phyloP scores from a whole-genome alignment of 164 flowering plant species.

The Vitis rupestris region DNA sequence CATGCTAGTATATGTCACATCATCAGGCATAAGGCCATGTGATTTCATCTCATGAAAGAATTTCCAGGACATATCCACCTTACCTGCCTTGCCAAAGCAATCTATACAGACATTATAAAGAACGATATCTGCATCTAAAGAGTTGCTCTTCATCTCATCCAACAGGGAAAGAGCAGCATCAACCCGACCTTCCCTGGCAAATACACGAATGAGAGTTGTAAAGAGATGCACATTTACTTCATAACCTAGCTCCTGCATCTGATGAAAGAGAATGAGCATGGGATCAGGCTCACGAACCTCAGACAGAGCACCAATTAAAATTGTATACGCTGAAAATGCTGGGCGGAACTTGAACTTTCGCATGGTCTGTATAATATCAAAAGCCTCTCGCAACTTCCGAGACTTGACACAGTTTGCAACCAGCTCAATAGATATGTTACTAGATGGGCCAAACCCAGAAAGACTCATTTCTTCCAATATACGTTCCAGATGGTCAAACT shows the following conservation, averaged over 20 bases:
- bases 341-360: constrained; percentile 84
- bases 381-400: constrained; percentile 58
- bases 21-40: constrained; percentile 73
- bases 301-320: constrained; percentile 81
- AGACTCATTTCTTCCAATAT: constrained; percentile 84
- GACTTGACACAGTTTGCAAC: constrained; percentile 55
- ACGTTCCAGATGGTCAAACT: constrained; percentile 50
- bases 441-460: constrained; percentile 71
- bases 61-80: constrained; percentile 97
- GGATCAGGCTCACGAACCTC: constrained; percentile 56
- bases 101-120: constrained; percentile 94
- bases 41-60: constrained; percentile 91
- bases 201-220: constrained; percentile 73
- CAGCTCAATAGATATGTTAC: constrained; percentile 48
- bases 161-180: constrained; percentile 82
- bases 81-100: constrained; percentile 88
- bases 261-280: constrained; percentile 73
- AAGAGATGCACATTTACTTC: constrained; percentile 76
- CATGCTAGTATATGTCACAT: constrained; percentile 93
- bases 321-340: constrained; percentile 94
- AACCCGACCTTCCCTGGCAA: constrained; percentile 76
- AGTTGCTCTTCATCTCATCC: constrained; percentile 84
- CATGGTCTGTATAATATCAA: constrained; percentile 67
- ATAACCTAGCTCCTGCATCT: constrained; percentile 94
- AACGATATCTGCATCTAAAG: constrained; percentile 65